These are phyloP conservation scores for Barnettozyma hawaiiensis DNA, from an alignment of 1,139 yeast species.

Conservation along the genomic window DNA sequence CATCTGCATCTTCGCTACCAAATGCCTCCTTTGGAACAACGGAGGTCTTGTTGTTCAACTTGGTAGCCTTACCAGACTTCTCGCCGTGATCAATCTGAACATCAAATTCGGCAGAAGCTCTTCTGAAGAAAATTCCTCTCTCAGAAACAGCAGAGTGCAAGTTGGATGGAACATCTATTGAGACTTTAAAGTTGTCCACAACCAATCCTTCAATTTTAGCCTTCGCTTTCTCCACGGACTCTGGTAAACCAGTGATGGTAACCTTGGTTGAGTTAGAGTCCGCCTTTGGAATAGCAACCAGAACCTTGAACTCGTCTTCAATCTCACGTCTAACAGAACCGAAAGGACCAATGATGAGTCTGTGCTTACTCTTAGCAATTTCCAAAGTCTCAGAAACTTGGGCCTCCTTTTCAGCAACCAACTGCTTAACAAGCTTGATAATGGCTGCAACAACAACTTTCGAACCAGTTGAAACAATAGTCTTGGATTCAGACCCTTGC, in stretches of 20 bases:
- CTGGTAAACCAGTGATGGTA: slow-evolving; percentile 54
- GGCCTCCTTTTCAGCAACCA: slow-evolving; percentile 64
- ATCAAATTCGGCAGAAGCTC: slow-evolving; percentile 46
- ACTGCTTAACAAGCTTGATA: slow-evolving; percentile 53
- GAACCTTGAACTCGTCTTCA: slow-evolving; percentile 64
- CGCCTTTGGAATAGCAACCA: slow-evolving; percentile 64
- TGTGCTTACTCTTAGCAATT: slow-evolving; percentile 70
- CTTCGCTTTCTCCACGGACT: slow-evolving; percentile 51
- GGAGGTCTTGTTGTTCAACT: slow-evolving; percentile 37
- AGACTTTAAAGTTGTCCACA: slow-evolving; percentile 36
- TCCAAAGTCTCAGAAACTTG: slow-evolving; percentile 51
- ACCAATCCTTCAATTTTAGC: slow-evolving; percentile 49
- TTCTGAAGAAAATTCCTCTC: slow-evolving; percentile 60
- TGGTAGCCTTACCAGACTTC: slow-evolving; percentile 43
- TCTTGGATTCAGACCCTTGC: slow-evolving; percentile 56
- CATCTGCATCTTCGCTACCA: slow-evolving; percentile 39
- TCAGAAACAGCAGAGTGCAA: slow-evolving; percentile 61
- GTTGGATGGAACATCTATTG: slow-evolving; percentile 51
- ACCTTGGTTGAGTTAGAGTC: slow-evolving; percentile 40
- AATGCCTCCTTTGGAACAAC: slow-evolving; percentile 48
- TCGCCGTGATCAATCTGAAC: slow-evolving; percentile 63
- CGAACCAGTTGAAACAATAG: slow-evolving; percentile 70
- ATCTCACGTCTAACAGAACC: slow-evolving; percentile 71
- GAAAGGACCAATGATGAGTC: slow-evolving; percentile 74
- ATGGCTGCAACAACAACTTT: slow-evolving; percentile 67